Percentiles rank a stretch among this genome's conserved stretches.
Evolutionary conservation across 1,284 basidiomycete genomes (phyloP).

Genomic region (Rhodotorula sp.): DNA sequence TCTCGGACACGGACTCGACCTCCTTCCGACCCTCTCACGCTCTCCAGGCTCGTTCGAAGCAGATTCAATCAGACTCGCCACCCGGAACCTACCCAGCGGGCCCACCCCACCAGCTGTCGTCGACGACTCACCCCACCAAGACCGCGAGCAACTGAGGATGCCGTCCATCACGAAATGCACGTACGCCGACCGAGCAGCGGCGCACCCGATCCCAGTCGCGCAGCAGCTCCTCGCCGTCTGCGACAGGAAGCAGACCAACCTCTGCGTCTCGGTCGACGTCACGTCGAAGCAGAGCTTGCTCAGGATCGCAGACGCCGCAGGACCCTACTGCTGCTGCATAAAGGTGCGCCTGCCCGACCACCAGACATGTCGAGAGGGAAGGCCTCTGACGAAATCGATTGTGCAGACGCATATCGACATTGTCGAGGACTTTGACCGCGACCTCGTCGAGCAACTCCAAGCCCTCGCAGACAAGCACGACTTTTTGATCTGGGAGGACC

Average conservation of each 20-base stretch:
- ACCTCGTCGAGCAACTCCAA: constrained; percentile 68
- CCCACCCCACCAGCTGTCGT: background rate
- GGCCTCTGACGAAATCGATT: background rate
- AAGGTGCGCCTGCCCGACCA: constrained; percentile 61
- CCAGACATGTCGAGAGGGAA: background rate
- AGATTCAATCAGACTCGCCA: no score
- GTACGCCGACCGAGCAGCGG: constrained; percentile 28
- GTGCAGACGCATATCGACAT: constrained; percentile 93
- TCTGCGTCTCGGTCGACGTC: constrained; percentile 95
- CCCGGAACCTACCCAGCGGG: no score
- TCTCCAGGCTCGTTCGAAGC: no score
- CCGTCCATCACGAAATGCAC: constrained; percentile 34
- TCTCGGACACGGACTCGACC: no score
- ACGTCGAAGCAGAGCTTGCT: constrained; percentile 77
- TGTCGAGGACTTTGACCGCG: constrained; percentile 81
- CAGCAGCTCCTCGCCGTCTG: constrained; percentile 70
- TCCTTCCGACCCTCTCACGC: no score
- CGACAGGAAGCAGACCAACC: constrained; percentile 83
- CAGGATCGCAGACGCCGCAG: constrained; percentile 81
- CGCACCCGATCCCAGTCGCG: constrained; percentile 36
- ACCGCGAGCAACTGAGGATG: constrained; percentile 6
- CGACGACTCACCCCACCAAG: background rate
- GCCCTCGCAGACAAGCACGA: constrained; percentile 76
- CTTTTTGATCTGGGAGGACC: constrained; percentile 93
- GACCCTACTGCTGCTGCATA: constrained; percentile 84